Base-by-base conservation (phyloP, 345 rosid species). In the Eucalyptus brandiana region DNA sequence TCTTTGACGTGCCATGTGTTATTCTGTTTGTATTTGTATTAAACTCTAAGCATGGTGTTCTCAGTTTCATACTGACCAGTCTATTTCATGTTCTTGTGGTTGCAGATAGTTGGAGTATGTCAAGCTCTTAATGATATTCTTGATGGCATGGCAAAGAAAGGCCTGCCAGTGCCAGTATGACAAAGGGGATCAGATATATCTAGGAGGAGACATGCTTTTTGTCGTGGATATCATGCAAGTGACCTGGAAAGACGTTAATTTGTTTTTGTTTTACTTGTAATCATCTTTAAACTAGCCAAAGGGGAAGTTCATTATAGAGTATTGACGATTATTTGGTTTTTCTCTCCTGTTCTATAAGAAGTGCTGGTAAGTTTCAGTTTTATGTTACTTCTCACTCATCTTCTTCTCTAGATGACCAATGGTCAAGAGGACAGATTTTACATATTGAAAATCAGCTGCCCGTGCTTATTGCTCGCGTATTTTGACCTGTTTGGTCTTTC, bases 131-230 rank as follows among this genome's bases (percentile, higher is more conserved):
- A 97, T 65, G 99, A 96, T 89, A 93, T 98, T 88, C 95, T 97
- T 51, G 99, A 96, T 87, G 93, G 96, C 92, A 96, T 96, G 99
- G 99, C 97, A 23, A 95, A 96, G 95, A 96, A 95, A 93, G 99
- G 98, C 93, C 88, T 96, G 90, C 87, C 97, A 14, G 94, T 97
- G 90, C 98, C 97, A n/a, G 97, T 97, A 86, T 97, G 93, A 96
- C 14, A 47, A 12, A 37, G 53, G 62, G 50, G 51, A 17, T 10
- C 42, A 69, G 80, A 69, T 69, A 69, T 69, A 34, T 23, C 44
- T 18, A 34, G 76, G 76, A 67, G 81, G 81, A 19, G 81, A 32
- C 47, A 6, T 37, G 85, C 30, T 76, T 76, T 40, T 21, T 15
- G 30, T 9, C 13, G 47, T 3, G 45, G 47, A 24, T 23, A 76